Base-by-base conservation (phyloP, 2,329 filamentous ascomycete species). In the Ophiostoma perfectum region DNA sequence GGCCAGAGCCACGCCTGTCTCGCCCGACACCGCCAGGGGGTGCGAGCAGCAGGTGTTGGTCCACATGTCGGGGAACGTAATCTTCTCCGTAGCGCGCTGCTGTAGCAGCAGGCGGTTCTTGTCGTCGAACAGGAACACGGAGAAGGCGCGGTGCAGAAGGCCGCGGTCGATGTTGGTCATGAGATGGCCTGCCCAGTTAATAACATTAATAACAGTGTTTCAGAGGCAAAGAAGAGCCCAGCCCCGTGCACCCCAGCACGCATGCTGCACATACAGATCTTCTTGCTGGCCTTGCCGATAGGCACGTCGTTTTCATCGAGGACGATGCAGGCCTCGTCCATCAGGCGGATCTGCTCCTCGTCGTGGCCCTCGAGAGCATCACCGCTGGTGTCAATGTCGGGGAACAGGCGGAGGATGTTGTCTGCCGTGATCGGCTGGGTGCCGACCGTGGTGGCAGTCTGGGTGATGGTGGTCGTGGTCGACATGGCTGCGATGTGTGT, bases 31-130 rank as follows among this genome's bases (percentile, higher is more conserved):
- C 68, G 92, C 91, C 70, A 99, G 85, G 5, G 95, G 95, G 80
- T 99, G 95, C 52, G 95, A 99, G 84, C 95, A 99, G 85, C 95
- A 99, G 44, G 95, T 99, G 81, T 99, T 99, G 72, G 95, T 99
- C 95, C 95, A 99, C 90, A 97, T 93, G 78, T 97, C 92, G 65
- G 95, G 94, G 81, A 99, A 99, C 6, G 95, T 99, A 77, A 99
- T 99, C 84, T 99, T 99, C 82, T 98, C 94, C 55, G 88, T 83
- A 41, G 95, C 95, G 73, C 95, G 91, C 83, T 98, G 95, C 81
- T 99, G 95, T 66, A 99, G 88, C 62, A 99, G 90, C 70, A 98
- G 84, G 75, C 93, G 90, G 79, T 97, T 96, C 77, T 95, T 86
- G 71, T 91, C 90, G 81, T 98, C 92, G 83, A 99, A 99, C 73